Base-by-base conservation (phyloP, 345 rosid species). In the Anacardium occidentale region DNA sequence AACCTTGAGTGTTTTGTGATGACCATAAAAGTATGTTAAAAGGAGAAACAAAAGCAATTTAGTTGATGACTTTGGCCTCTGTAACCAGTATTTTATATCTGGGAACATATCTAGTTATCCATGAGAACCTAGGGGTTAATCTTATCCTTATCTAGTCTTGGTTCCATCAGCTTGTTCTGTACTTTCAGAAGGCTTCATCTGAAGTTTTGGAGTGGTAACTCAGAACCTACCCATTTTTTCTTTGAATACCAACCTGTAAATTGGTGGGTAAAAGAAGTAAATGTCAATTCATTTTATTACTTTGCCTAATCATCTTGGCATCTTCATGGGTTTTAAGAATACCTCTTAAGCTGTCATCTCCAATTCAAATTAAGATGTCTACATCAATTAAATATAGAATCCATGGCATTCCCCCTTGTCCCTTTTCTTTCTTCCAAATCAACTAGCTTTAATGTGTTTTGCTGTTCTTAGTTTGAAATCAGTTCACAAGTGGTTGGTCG, bases 401-500 rank as follows among this genome's bases (percentile, higher is more conserved):
- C 61, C 10, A 11, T 73, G 25, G 22, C 24, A 22, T 29, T 17
- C 53, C 2, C 54, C n/a, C 50, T 10, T 9, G 25, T 62, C 50
- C 9, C 44, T 32, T 26, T 45, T 12, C n/a, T 52, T 58, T 4
- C 29, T 61, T 57, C 42, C 45, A 20, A 26, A 29, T 63, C 62
- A 37, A 40, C 74, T 75, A 66, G 68, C 21, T 26, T 21, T 82
- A 4, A 51, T 32, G 59, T 63, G 52, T 45, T 77, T 64, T 79
- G 34, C 68, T 82, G 74, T 77, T 79, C 56, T 72, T 82, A 94
- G 97, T 73, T 87, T 77, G 92, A 88, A 68, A 85, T 95, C 70
- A 82, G 91, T 67, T 85, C 99, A 77, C 99, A 92, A 83, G 91
- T 92, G 73, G 87, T 92, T 82, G 99, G 98, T 68, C 86, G 81